phyloP scores from a whole-genome alignment of 1,284 basidiomycete genomes.

The Sutorius eximius region DNA sequence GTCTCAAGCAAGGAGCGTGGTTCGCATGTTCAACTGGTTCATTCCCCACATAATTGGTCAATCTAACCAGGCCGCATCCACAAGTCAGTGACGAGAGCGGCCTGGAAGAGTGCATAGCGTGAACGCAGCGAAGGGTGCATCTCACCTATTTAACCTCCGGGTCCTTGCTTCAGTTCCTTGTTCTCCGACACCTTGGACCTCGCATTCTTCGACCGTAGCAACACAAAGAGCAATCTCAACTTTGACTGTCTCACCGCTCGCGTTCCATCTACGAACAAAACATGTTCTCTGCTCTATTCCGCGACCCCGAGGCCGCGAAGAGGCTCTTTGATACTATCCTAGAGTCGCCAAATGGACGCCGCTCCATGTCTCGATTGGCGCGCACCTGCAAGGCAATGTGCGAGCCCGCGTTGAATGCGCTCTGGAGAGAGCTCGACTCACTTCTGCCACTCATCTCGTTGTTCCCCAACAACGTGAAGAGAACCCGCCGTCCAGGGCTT shows the following conservation, averaged over 20 bases:
- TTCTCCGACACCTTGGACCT: conserved; percentile 45
- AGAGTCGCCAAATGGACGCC: conserved; percentile 63
- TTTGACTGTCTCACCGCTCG: conserved; percentile 37
- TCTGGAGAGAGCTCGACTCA: conserved; percentile 78
- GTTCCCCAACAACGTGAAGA: conserved; percentile 66
- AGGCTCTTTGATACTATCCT: conserved; percentile 69
- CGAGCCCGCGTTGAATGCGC: conserved; percentile 66
- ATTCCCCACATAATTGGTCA: conserved; percentile 30
- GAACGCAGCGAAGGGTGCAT: conserved; percentile 31
- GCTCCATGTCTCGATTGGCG: conserved; percentile 63
- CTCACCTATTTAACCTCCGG: conserved; percentile 25
- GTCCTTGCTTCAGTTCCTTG: conserved; percentile 43
- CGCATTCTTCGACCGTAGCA: conserved; percentile 35
- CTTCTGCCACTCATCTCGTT: conserved; percentile 66
- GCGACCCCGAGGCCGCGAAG: conserved; percentile 59
- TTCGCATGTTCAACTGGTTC: conserved; percentile 23
- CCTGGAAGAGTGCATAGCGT: conserved; percentile 28
- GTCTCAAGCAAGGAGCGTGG: conserved; percentile 26
- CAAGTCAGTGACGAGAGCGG: conserved; percentile 30
- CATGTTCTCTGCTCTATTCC: conserved; percentile 58
- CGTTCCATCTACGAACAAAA: conserved; percentile 48
- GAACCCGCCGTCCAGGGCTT: conserved; percentile 64
- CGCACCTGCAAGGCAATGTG: conserved; percentile 70
- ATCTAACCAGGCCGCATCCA: conserved; percentile 32
- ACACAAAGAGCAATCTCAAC: conserved; percentile 26